Conservation (phyloP, 495 filamentous ascomycete species). For the Penicillium samsonianum region DNA sequence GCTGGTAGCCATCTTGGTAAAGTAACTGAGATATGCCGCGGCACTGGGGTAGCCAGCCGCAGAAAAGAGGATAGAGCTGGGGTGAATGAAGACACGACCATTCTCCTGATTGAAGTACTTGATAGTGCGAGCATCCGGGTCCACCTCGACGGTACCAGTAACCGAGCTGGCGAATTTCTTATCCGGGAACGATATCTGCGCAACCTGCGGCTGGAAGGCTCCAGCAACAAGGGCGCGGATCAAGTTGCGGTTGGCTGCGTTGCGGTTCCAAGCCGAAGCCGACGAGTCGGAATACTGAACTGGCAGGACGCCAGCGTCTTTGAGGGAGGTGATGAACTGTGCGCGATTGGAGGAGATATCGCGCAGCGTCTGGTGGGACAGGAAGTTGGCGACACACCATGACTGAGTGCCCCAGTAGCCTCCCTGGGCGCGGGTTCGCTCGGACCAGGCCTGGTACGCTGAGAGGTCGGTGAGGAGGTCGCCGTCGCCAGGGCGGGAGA, state of each 20-base stretch:
- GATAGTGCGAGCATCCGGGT: slow-evolving; percentile 89
- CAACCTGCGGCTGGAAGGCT: slow-evolving; percentile 88
- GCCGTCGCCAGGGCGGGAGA: slow-evolving; percentile 69
- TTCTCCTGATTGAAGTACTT: slow-evolving; percentile 87
- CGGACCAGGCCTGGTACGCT: slow-evolving; percentile 80
- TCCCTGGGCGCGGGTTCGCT: slow-evolving; percentile 55
- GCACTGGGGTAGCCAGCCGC: slow-evolving; percentile 70
- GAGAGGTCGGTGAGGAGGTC: slow-evolving; percentile 84
- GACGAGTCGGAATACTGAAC: slow-evolving; percentile 43
- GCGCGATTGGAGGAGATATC: slow-evolving; percentile 85
- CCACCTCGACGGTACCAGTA: slow-evolving; percentile 84
- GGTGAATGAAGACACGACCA: slow-evolving; percentile 89
- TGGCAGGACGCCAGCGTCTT: slow-evolving; percentile 80
- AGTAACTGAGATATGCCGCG: slow-evolving; percentile 77
- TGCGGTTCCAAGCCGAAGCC: slow-evolving; percentile 47
- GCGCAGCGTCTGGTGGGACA: slow-evolving; percentile 77
- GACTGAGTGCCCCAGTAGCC: slow-evolving; percentile 60
- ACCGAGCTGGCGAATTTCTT: slow-evolving; percentile 88
- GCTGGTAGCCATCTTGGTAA: slow-evolving; percentile 84
- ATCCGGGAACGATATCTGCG: slow-evolving; percentile 87
- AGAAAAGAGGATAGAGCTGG: slow-evolving; percentile 80
- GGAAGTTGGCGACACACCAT: slow-evolving; percentile 87
- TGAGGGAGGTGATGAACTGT: slow-evolving; percentile 83
- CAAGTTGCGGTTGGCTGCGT: slow-evolving; percentile 58
- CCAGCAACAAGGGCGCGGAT: slow-evolving; percentile 87